phyloP scores from a whole-genome alignment of 1,284 basidiomycete genomes.

The Puccinia triticina region DNA sequence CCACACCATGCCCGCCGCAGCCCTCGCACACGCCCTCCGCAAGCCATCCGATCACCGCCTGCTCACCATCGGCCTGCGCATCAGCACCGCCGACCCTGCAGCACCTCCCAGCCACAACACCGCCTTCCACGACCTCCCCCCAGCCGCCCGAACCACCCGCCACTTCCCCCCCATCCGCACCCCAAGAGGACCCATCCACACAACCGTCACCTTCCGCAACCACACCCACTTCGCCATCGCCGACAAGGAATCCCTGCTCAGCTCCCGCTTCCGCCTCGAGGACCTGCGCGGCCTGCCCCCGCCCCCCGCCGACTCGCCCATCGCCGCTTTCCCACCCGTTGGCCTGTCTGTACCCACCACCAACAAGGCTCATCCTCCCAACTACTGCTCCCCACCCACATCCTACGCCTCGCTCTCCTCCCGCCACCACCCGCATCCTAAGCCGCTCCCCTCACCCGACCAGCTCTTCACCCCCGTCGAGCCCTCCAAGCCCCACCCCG shows the following conservation, averaged over 20 bases:
- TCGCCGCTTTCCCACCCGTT: background rate
- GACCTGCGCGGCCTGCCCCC: background rate
- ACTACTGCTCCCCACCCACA: background rate
- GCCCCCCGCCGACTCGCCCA: background rate
- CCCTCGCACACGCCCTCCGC: constrained; percentile 11
- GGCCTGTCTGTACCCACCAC: background rate
- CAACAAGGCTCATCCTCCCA: background rate
- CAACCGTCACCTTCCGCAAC: constrained; percentile 38
- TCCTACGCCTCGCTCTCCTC: constrained; percentile 22
- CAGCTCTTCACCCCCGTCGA: background rate
- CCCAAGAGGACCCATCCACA: constrained; percentile 17
- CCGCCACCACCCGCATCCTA: background rate
- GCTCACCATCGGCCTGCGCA: constrained; percentile 39
- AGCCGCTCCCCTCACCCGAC: background rate
- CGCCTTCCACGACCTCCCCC: constrained; percentile 20
- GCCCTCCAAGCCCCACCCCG: background rate
- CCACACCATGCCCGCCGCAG: constrained; percentile 35
- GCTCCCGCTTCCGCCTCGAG: constrained; percentile 34
- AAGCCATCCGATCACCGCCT: too few relatives aligned
- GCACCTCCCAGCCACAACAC: constrained; percentile 4
- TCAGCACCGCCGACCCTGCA: constrained; percentile 21
- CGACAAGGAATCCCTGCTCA: constrained; percentile 20
- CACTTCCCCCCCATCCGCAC: constrained; percentile 42
- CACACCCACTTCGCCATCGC: constrained; percentile 34
- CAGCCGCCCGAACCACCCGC: constrained; percentile 4